Evolutionary conservation across 352 stramenopile species (phyloP).

Genomic region (Phytophthora europaea): DNA sequence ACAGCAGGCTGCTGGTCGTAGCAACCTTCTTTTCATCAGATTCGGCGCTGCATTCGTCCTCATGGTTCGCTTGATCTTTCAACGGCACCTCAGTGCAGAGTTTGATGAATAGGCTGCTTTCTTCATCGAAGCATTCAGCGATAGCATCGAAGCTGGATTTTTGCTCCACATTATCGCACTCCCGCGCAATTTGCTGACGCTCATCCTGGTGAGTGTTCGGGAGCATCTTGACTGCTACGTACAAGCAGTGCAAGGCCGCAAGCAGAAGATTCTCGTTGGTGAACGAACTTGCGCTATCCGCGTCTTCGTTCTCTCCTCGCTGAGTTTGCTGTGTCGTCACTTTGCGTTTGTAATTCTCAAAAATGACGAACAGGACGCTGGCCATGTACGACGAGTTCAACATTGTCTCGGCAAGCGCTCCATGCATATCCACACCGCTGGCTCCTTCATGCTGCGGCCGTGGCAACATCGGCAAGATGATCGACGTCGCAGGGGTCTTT

Average conservation of each 20-base stretch:
- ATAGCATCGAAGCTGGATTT: conserved; percentile 41
- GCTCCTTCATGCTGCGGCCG: conserved; percentile 17
- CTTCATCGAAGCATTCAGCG: conserved; percentile 40
- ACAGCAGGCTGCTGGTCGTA: conserved; percentile 35
- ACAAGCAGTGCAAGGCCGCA: conserved; percentile 61
- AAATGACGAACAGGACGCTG: conserved; percentile 53
- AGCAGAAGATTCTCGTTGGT: conserved; percentile 70
- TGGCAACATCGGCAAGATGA: conserved; percentile 48
- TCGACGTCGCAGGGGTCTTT: conserved; percentile 3
- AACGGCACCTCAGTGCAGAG: conserved; percentile 46
- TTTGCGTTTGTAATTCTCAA: conserved; percentile 49
- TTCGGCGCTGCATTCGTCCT: conserved; percentile 1
- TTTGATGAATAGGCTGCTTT: conserved; percentile 52
- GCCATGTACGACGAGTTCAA: conserved; percentile 61
- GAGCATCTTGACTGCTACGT: conserved; percentile 51
- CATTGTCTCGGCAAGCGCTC: conserved; percentile 48
- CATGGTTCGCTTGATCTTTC: background rate
- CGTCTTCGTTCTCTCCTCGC: background rate
- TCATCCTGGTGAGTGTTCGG: conserved; percentile 18
- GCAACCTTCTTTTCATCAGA: background rate
- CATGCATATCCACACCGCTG: conserved; percentile 42
- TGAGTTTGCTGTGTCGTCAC: background rate
- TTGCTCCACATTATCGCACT: background rate
- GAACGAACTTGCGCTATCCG: conserved; percentile 5
- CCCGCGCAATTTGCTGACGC: background rate